Evolutionary conservation across 2,329 filamentous ascomycete genomes (phyloP).

Genomic region (Tricladium varicosporioides): DNA sequence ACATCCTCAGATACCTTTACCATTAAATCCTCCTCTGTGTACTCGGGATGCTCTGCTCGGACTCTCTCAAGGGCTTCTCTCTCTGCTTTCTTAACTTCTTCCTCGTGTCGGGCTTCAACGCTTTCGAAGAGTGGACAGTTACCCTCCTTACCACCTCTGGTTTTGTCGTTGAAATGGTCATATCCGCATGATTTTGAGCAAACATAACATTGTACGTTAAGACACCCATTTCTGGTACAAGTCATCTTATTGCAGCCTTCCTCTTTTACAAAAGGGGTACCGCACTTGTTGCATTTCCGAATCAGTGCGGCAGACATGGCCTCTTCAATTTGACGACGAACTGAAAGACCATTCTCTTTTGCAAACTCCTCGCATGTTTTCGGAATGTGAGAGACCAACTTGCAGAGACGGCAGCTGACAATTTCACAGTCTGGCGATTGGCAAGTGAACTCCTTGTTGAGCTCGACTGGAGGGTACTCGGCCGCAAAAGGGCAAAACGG

Average conservation of each 20-base stretch:
- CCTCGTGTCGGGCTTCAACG: slow-evolving; percentile 55
- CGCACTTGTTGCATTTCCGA: slow-evolving; percentile 68
- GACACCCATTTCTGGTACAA: slow-evolving; percentile 56
- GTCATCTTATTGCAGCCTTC: slow-evolving; percentile 81
- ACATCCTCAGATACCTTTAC: slow-evolving; percentile 58
- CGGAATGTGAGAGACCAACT: slow-evolving; percentile 67
- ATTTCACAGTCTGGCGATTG: slow-evolving; percentile 61
- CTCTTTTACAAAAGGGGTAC: slow-evolving; percentile 69
- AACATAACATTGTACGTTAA: slow-evolving; percentile 62
- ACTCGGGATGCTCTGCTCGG: slow-evolving; percentile 55
- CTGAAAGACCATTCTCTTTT: slow-evolving; percentile 55
- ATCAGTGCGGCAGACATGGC: slow-evolving; percentile 81
- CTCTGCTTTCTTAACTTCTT: slow-evolving; percentile 63
- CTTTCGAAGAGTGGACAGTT: slow-evolving; percentile 69
- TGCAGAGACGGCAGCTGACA: slow-evolving; percentile 67
- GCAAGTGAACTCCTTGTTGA: slow-evolving; percentile 73
- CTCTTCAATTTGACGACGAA: slow-evolving; percentile 72
- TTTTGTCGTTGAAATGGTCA: slow-evolving; percentile 62
- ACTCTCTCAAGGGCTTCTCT: slow-evolving; percentile 54
- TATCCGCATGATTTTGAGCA: slow-evolving; percentile 68
- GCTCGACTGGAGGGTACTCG: slow-evolving; percentile 64
- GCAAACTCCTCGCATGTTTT: slow-evolving; percentile 67
- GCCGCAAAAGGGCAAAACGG: slow-evolving; percentile 82
- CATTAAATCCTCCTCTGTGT: slow-evolving; percentile 56
- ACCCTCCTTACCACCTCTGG: slow-evolving; percentile 45